Base-by-base conservation (phyloP, 192 early-diverging fungal species). In the Cetraspora pellucida region DNA sequence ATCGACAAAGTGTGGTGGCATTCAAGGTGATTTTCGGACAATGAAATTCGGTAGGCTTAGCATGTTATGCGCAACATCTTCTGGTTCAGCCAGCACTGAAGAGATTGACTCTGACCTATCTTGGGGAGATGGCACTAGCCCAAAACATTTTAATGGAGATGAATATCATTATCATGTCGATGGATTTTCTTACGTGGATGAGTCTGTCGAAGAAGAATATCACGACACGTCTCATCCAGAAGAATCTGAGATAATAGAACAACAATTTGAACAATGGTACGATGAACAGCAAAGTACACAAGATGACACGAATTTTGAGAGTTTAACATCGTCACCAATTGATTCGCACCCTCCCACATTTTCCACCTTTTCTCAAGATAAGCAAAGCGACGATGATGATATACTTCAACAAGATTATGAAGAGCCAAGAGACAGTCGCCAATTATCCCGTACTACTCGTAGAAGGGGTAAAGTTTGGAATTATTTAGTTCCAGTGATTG, bases 121-220 rank as follows among this genome's bases (percentile, higher is more conserved):
- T 19, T 65, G 17, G 9, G 63, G 43, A n/a, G 27, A 3, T 65
- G 10, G 2, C n/a, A 37, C n/a, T 37, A 43, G 19, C 43, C 28
- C 28, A 30, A 63, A 63, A 28, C 3, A 2, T 63, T 65, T 44
- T 28, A 44, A 19, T 19, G 31, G 37, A 16, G 63, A 65, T 2
- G 31, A 65, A 10, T 31, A 44, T 17, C 30, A n/a, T 44, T 30
- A 30, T 37, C 37, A 65, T 14, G 6, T 65, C 6, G 63, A 65
- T 7, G 61, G 61, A 31, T 64, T 64, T 64, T 64, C 61, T 64
- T 64, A 64, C 19, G 30, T 64, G 3, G 37, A 65, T 65, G 63
- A 65, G n/a, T 65, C 63, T 5, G 9, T 65, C 43, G 63, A 65
- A 21, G 63, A 65, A 65, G 63, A 65, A 65, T 21, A 44, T 11